phyloP scores from a whole-genome alignment of 2,329 filamentous ascomycete species.

The Colletotrichum theobromicola region DNA sequence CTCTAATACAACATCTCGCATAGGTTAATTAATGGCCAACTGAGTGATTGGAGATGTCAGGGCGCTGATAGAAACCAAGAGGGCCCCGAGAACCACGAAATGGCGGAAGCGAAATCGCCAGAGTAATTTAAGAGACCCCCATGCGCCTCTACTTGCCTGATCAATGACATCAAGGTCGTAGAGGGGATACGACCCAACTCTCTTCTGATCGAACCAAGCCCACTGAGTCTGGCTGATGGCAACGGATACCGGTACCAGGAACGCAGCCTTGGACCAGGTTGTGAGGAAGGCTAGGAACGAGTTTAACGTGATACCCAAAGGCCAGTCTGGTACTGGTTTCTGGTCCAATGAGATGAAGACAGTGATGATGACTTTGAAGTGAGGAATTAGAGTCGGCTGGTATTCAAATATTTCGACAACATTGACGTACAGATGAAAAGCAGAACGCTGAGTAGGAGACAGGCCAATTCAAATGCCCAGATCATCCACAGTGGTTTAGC shows the following conservation, averaged over 20 bases:
- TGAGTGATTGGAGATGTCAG: slow-evolving; percentile 12
- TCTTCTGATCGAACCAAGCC: slow-evolving; percentile 12
- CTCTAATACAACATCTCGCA: neutral
- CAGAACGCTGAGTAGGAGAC: neutral
- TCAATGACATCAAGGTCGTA: slow-evolving; percentile 18
- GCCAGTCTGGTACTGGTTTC: slow-evolving; percentile 1
- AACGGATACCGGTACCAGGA: slow-evolving; percentile 12
- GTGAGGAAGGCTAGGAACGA: slow-evolving; percentile 21
- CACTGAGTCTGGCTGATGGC: slow-evolving; percentile 21
- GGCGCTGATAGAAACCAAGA: neutral
- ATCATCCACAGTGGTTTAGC: neutral
- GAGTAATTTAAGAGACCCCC: slow-evolving; percentile 4
- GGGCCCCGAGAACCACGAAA: neutral
- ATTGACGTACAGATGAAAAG: neutral
- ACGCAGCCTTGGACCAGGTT: slow-evolving; percentile 11
- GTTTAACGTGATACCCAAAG: slow-evolving; percentile 17
- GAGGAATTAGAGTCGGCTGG: neutral
- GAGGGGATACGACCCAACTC: slow-evolving; percentile 3
- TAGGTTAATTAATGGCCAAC: slow-evolving; percentile 7
- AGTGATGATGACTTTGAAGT: neutral
- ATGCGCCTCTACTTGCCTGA: slow-evolving; percentile 14
- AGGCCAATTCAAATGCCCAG: neutral
- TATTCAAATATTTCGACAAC: neutral
- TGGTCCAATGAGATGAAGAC: neutral
- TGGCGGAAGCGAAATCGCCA: neutral